Base-by-base conservation (phyloP, 2,329 filamentous ascomycete genomes). In the Paraphaeosphaeria minitans region DNA sequence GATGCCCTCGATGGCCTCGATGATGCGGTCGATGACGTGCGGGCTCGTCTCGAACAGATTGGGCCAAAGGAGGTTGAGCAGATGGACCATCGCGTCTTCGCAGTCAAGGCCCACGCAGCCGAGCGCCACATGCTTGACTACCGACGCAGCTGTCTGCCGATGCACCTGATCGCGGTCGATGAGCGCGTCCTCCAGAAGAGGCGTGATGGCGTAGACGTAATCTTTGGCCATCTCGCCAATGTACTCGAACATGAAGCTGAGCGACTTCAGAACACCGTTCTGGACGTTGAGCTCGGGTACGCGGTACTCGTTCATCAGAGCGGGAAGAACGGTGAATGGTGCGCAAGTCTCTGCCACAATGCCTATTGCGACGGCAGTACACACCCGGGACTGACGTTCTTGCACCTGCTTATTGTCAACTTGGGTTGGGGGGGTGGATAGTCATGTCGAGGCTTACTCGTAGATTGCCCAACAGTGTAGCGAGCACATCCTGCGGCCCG, bases 141-240 rank as follows among this genome's bases (percentile, higher is more conserved):
- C 95, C 1, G 90, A 93, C 27, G 95, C 95, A 1, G 95, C 95
- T 1, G 95, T 99, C 78, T 99, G 95, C 29, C 95, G 89, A 80
- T 99, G 95, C 1, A 99, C 95, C 80, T 99, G 95, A 77, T 99
- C 95, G 61, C 95, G 89, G 77, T 99, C 95, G 78, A 97, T 97
- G 61, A 99, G 88, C 2, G 96, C 95, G 74, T 99, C 95, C 75
- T 99, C 95, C 1, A 99, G 88, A 10, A 99, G 83, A 7, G 95
- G 95, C 2, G 93, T 97, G 35, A 99, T 93, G 19, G 96, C 95
- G 73, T 99, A 99, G 74, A 99, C 95, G 76, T 99, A 99, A 78
- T 99, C 95, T 80, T 98, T 99, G 64, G 93, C 92, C 95, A 99
- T 98, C 79, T 99, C 95, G 63, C 95, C 95, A 76, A 99, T 99